phyloP scores from a whole-genome alignment of 441 rosid genomes.

The Lepidium campestre region DNA sequence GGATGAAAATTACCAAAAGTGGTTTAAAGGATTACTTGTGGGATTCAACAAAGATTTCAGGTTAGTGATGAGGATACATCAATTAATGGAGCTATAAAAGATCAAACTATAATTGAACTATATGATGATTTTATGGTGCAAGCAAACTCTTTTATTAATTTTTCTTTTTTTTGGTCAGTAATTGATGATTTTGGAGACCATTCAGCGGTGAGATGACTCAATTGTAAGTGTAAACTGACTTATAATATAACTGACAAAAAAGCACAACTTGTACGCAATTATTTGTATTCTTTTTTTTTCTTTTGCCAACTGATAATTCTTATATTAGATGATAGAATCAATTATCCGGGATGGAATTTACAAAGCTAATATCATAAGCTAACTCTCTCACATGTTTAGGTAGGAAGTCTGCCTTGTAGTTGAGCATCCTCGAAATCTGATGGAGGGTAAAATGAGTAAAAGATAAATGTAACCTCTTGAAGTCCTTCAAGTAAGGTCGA shows the following conservation, averaged over 20 bases:
- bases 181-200: background rate
- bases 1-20: background rate
- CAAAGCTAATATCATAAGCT: no score
- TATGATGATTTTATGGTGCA: background rate
- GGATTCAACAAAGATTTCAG: conserved; percentile 13
- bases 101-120: background rate
- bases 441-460: no score
- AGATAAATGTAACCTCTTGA: no score
- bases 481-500: no score
- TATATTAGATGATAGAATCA: no score
- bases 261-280: conserved; percentile 27
- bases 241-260: background rate
- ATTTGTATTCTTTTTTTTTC: no score
- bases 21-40: conserved; percentile 13
- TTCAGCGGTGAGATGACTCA: background rate
- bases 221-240: conserved; percentile 1
- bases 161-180: background rate
- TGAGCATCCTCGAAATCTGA: no score
- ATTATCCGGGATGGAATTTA: no score
- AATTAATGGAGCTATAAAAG: background rate
- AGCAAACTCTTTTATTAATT: conserved; percentile 4
- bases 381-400: no score
- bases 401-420: no score
- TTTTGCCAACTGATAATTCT: no score
- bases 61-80: conserved; percentile 3